Base-by-base conservation (phyloP, 2,329 filamentous ascomycete species). In the Xylariaceae sp. region DNA sequence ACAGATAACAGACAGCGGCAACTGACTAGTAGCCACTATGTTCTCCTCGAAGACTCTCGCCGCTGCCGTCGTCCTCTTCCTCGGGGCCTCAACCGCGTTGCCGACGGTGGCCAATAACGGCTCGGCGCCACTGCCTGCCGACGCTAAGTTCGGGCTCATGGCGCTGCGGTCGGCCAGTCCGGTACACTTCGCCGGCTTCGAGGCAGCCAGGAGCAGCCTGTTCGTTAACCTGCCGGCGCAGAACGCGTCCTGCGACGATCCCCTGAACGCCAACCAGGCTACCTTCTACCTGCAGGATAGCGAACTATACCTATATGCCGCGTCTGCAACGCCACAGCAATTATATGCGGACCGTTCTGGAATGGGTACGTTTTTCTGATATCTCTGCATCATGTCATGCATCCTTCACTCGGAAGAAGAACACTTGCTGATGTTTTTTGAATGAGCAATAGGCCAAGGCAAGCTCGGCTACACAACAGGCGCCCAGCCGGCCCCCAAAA, bases 311-410 rank as follows among this genome's bases (percentile, higher is more conserved):
- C 77, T 87, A 29, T 84, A 79, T 70, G 76, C 75, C 32, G 61
- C 65, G 21, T 71, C 72, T 20, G 73, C 70, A 3, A 73, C 71
- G 44, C 70, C 72, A 2, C 84, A 86, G 73, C 71, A 79, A 63
- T 56, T 82, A 48, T 86, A 66, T 60, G 78, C 79, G 41, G 83
- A 87, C 69, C 78, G 79, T 44, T 83, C 80, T 44, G 83, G 81
- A 65, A 84, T 85, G 81, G 83, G 81, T 78, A 78, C 42, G 77
- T 65, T 32, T 50, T n/a, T 20, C 7, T 18, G 2, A 18, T 23
- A 56, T 20, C 42, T 61, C 10, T 10, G 21, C 26, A 6, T 20
- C n/a, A n/a, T n/a, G n/a, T n/a, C n/a, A n/a, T n/a, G n/a, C n/a
- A n/a, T n/a, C n/a, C n/a, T n/a, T n/a, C n/a, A n/a, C n/a, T n/a